A percentile compares a stretch with the other conserved stretches of the same genome.
These are phyloP conservation scores for Zygotorulaspora sp. DNA, from an alignment of 805 yeast species.

Conservation along the genomic window DNA sequence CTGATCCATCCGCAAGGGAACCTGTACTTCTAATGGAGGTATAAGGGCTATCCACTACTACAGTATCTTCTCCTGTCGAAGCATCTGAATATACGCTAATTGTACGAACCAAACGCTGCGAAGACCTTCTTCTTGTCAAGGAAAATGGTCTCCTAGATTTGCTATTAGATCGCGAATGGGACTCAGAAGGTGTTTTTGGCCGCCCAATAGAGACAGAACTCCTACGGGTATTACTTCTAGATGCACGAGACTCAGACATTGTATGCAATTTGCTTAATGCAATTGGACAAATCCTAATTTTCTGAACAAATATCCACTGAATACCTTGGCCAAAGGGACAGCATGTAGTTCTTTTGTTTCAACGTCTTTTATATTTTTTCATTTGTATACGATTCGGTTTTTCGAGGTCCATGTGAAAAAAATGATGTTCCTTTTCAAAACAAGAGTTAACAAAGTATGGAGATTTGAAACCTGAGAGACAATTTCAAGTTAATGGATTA, in stretches of 20 bases:
- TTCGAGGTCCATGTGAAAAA: conserved; percentile 10
- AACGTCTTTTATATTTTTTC: too few relatives aligned
- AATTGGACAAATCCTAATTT: background rate
- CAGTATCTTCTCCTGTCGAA: conserved; percentile 10
- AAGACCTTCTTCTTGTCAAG: conserved; percentile 25
- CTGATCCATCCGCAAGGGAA: conserved; percentile 8
- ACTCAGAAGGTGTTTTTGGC: conserved; percentile 25
- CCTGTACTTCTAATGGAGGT: conserved; percentile 7
- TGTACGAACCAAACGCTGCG: conserved; percentile 29
- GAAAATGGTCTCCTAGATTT: conserved; percentile 34
- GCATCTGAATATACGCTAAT: conserved; percentile 27
- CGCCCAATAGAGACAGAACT: conserved; percentile 12
- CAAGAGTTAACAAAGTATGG: too few relatives aligned
- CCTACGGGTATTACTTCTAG: conserved; percentile 11
- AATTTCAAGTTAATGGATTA: too few relatives aligned
- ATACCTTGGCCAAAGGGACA: too few relatives aligned
- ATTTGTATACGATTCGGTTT: too few relatives aligned
- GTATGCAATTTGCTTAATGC: background rate
- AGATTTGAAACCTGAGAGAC: too few relatives aligned
- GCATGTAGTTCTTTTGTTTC: too few relatives aligned
- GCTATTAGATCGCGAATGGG: conserved; percentile 40
- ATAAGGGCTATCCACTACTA: conserved; percentile 4
- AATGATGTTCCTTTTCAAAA: too few relatives aligned
- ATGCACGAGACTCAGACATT: conserved; percentile 13
- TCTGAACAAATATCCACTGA: too few relatives aligned